These are phyloP conservation scores for Tanacetum coccineum DNA, from an alignment of 129 eudicot species.

Conservation along the genomic window DNA sequence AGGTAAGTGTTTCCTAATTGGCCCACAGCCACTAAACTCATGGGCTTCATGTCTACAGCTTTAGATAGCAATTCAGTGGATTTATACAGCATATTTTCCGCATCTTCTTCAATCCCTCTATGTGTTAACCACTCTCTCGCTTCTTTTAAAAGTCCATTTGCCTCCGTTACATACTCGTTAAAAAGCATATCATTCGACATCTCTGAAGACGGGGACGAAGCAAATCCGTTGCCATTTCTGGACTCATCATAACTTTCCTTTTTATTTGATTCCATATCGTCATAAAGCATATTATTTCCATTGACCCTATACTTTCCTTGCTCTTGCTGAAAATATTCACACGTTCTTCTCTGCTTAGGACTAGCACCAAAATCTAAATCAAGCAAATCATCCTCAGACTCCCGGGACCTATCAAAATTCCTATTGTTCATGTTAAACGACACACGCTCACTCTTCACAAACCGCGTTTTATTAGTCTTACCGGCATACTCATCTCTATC, in stretches of 20 bases:
- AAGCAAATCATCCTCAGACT: conserved; percentile 32
- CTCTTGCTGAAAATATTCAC: conserved; percentile 34
- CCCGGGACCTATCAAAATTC: conserved; percentile 33
- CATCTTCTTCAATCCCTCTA: conserved; percentile 48
- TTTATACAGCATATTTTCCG: conserved; percentile 53
- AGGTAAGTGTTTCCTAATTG: conserved; percentile 94
- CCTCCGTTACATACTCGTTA: conserved; percentile 55
- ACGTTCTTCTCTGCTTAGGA: conserved; percentile 33
- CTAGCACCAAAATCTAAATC: conserved; percentile 41
- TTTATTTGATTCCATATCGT: conserved; percentile 20
- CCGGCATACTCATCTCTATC: conserved; percentile 32
- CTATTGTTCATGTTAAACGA: conserved; percentile 20
- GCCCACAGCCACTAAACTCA: conserved; percentile 94
- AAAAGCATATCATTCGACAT: conserved; percentile 56
- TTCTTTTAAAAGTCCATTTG: conserved; percentile 61
- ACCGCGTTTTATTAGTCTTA: conserved; percentile 32
- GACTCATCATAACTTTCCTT: conserved; percentile 30
- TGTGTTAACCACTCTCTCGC: conserved; percentile 54
- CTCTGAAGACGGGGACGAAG: conserved; percentile 49
- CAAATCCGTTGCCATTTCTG: conserved; percentile 25
- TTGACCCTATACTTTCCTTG: conserved; percentile 15
- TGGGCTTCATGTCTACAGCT: conserved; percentile 81
- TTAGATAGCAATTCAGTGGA: conserved; percentile 60
- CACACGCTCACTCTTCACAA: conserved; percentile 4
- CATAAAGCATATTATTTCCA: conserved; percentile 28